Evolutionary conservation across 2,329 filamentous ascomycete genomes (phyloP).

Genomic region (Cercospora canescens): DNA sequence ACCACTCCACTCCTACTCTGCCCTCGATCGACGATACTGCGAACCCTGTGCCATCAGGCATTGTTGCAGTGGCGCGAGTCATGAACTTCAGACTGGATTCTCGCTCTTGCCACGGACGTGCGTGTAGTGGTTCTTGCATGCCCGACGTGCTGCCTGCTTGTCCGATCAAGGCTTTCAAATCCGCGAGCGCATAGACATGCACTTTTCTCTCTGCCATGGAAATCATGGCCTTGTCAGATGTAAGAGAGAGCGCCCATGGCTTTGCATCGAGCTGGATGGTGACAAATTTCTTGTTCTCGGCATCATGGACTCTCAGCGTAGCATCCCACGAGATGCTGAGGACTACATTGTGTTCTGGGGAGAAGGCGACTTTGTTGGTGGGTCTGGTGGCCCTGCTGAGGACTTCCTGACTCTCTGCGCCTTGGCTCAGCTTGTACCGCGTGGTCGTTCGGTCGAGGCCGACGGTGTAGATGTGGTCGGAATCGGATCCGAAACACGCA

Average conservation of each 20-base stretch:
- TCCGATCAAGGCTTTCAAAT: conserved; percentile 60
- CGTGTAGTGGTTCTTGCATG: conserved; percentile 24
- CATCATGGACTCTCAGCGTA: conserved; percentile 81
- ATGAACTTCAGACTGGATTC: conserved; percentile 96
- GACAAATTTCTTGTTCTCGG: conserved; percentile 35
- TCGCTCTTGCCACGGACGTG: conserved; percentile 79
- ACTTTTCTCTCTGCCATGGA: conserved; percentile 94
- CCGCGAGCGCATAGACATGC: conserved; percentile 85
- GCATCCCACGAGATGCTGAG: conserved; percentile 93
- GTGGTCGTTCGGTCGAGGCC: conserved; percentile 84
- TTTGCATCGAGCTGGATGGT: conserved; percentile 74
- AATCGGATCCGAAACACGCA: conserved; percentile 79
- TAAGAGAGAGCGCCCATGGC: conserved; percentile 78
- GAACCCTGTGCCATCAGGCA: conserved; percentile 95
- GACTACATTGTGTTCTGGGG: conserved; percentile 71
- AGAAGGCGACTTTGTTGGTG: conserved; percentile 84
- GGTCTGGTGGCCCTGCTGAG: conserved; percentile 72
- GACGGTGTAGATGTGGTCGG: conserved; percentile 81
- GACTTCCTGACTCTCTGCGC: conserved; percentile 58
- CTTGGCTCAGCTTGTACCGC: conserved; percentile 70
- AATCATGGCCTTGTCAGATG: conserved; percentile 84
- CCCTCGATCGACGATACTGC: conserved; percentile 92
- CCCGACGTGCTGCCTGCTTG: conserved; percentile 38
- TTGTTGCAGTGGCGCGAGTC: conserved; percentile 88
- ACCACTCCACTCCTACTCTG: conserved; percentile 95